These are phyloP conservation scores for Staphylotrichum longicolle DNA, from an alignment of 495 filamentous ascomycete species.

Conservation along the genomic window DNA sequence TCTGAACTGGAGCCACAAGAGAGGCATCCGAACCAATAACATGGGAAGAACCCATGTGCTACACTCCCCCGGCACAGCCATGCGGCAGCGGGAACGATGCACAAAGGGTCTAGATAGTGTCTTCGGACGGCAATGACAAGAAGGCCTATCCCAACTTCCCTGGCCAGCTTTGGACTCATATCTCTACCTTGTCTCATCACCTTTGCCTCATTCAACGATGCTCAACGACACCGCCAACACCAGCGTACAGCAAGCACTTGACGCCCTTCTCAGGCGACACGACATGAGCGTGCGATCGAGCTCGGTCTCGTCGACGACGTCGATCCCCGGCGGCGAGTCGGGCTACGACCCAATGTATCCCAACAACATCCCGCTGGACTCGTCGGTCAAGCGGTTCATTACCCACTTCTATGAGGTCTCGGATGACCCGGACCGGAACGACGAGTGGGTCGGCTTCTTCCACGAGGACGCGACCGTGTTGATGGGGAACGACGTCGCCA, in stretches of 20 bases:
- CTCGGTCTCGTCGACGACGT: neutral
- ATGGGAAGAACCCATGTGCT: neutral
- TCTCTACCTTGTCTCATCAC: too few relatives aligned
- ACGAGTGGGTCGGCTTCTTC: slow-evolving; percentile 43
- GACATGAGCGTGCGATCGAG: neutral
- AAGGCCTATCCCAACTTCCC: neutral
- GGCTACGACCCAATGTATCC: slow-evolving; percentile 36
- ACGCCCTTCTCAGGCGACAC: neutral
- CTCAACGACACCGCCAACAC: neutral
- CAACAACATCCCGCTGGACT: slow-evolving; percentile 18
- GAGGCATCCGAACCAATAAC: neutral
- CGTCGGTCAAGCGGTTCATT: slow-evolving; percentile 35
- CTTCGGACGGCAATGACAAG: neutral
- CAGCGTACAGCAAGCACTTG: neutral
- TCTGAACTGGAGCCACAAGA: neutral
- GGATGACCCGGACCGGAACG: slow-evolving; percentile 34
- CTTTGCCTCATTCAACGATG: neutral
- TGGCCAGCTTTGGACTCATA: too few relatives aligned
- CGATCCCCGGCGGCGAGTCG: slow-evolving; percentile 12
- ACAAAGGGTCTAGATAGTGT: neutral
- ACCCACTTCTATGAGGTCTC: slow-evolving; percentile 39
- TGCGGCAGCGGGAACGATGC: neutral
- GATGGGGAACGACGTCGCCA: slow-evolving; percentile 34
- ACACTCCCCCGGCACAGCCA: too few relatives aligned
- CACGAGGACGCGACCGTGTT: slow-evolving; percentile 33